Evolutionary conservation across 768 basidiomycete genomes (phyloP).

Genomic region (Paxillus rubicundulus): DNA sequence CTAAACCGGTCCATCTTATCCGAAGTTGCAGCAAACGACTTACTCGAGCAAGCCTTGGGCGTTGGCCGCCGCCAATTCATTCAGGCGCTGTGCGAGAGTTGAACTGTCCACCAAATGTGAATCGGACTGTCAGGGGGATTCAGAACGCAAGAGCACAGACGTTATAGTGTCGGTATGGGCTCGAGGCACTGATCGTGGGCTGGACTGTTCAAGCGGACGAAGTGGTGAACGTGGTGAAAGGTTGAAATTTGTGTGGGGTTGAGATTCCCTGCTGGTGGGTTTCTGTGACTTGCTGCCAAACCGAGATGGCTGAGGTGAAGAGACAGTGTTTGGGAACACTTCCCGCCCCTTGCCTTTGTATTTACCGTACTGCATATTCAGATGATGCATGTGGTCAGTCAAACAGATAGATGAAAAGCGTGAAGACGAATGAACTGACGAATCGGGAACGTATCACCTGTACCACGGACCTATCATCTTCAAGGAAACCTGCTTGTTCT

Average conservation of each 20-base stretch:
- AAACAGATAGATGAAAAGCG: background rate
- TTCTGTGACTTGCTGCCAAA: constrained; percentile 18
- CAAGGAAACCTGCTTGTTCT: constrained; percentile 14
- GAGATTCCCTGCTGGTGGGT: constrained; percentile 18
- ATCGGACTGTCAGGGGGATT: constrained; percentile 1
- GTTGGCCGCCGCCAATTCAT: constrained; percentile 78
- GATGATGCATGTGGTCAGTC: constrained; percentile 8
- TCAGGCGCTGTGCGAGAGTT: constrained; percentile 75
- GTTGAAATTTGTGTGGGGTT: constrained; percentile 10
- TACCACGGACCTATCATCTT: constrained; percentile 47
- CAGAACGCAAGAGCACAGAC: constrained; percentile 37
- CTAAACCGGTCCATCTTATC: background rate
- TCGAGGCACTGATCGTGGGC: constrained; percentile 24
- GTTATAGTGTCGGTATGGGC: constrained; percentile 50
- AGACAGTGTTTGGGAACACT: constrained; percentile 33
- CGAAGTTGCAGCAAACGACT: constrained; percentile 22
- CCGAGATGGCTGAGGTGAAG: constrained; percentile 31
- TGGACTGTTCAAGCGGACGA: constrained; percentile 21
- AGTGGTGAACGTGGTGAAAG: constrained; percentile 22
- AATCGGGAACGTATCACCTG: constrained; percentile 62
- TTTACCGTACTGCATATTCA: constrained; percentile 47
- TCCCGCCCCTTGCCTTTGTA: constrained; percentile 57
- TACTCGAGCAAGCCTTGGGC: constrained; percentile 77
- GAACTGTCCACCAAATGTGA: constrained; percentile 41
- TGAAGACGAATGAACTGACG: constrained; percentile 39